Evolutionary conservation across 176 grass and related monocot genomes (phyloP).

Genomic region (Paspalum notatum): DNA sequence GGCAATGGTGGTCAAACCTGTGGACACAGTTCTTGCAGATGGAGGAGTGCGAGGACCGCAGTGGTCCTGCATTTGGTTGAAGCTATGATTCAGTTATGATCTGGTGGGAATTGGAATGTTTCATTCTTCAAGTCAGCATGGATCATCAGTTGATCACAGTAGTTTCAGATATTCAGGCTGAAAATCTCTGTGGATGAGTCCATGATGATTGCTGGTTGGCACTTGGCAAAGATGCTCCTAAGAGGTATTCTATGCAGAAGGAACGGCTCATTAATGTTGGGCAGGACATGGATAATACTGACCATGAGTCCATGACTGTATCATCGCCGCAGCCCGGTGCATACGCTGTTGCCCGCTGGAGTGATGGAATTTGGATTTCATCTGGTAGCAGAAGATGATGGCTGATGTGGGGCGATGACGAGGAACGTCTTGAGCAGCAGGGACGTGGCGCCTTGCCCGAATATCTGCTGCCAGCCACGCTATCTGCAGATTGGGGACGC

Average conservation of each 20-base stretch:
- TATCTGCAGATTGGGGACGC: constrained; percentile 36
- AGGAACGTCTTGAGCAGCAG: constrained; percentile 50
- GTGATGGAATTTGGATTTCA: constrained; percentile 34
- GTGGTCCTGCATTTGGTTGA: constrained; percentile 47
- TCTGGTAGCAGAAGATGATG: constrained; percentile 54
- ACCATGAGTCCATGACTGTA: constrained; percentile 48
- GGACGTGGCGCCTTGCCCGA: constrained; percentile 29
- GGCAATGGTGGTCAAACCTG: constrained; percentile 83
- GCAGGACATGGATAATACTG: background rate
- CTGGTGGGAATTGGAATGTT: background rate
- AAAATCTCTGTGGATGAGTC: no score
- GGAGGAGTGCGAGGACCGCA: constrained; percentile 64
- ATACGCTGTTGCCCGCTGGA: constrained; percentile 8
- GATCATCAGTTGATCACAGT: background rate
- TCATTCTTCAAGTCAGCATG: background rate
- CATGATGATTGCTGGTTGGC: no score
- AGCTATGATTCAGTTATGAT: background rate
- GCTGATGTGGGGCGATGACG: constrained; percentile 38
- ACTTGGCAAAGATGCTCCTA: no score
- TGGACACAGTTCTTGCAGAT: constrained; percentile 74
- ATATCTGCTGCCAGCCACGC: constrained; percentile 53
- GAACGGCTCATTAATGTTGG: no score
- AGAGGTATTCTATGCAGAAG: background rate
- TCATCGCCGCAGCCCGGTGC: constrained; percentile 23
- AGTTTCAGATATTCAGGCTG: background rate